Conservation (phyloP, 306 rosid genomes). For the Alnus glutinosa region DNA sequence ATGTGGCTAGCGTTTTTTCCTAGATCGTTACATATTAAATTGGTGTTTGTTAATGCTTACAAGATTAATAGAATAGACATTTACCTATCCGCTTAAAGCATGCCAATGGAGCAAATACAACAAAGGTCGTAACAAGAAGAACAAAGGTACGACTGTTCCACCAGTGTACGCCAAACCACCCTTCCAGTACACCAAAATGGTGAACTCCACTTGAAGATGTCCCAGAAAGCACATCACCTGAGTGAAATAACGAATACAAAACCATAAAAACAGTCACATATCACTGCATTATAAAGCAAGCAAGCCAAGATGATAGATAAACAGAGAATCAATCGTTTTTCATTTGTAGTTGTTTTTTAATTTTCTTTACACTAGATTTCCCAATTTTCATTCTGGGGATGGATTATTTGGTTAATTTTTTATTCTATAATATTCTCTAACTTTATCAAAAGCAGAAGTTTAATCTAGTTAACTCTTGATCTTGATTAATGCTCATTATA, state of each 20-base stretch:
- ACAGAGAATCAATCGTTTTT: not conserved
- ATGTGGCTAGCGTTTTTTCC: too few relatives aligned
- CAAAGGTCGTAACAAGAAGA: constrained; percentile 50
- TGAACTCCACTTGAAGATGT: constrained; percentile 60
- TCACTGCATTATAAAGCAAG: not conserved
- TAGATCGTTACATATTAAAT: too few relatives aligned
- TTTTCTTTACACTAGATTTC: not conserved
- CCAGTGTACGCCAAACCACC: constrained; percentile 73
- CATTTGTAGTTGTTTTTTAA: not conserved
- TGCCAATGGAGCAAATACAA: constrained; percentile 61
- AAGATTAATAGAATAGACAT: not conserved
- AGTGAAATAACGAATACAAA: constrained; percentile 21
- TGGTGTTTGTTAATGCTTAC: not conserved
- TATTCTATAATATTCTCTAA: not conserved
- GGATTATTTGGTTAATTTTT: not conserved
- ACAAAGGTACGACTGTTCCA: constrained; percentile 60
- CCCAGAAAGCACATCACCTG: constrained; percentile 76
- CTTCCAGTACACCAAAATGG: constrained; percentile 67
- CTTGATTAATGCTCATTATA: not conserved
- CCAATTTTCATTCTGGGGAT: not conserved
- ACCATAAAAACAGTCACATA: not conserved
- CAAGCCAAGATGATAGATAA: not conserved
- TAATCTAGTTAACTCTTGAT: not conserved
- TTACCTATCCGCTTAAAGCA: constrained; percentile 65
- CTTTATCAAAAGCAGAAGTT: not conserved